Base-by-base conservation (phyloP, 352 stramenopile genomes). In the Pythium rishiriense region DNA sequence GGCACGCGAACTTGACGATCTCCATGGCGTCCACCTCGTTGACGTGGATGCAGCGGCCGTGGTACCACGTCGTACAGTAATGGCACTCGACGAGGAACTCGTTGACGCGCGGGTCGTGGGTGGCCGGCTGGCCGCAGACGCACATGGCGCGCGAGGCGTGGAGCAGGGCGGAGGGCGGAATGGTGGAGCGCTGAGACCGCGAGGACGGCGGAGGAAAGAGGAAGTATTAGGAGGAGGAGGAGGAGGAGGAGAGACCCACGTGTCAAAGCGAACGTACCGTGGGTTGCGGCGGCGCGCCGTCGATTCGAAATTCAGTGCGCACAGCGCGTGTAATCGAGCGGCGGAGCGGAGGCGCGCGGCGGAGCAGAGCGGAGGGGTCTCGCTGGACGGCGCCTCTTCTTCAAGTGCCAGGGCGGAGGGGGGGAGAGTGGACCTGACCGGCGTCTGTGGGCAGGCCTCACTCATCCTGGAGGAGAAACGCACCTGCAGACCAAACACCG, bases 31-130 rank as follows among this genome's bases (percentile, higher is more conserved):
- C 78, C 25, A 78, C 69, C 53, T 91, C 82, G 66, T 41, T 86
- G 42, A 89, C 41, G 26, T 81, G 66, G 24, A 75, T 69, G 67
- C 82, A 91, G 25, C 58, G 67, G 19, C 79, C 79, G 58, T 91
- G 82, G 48, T 81, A 72, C 82, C 82, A 91, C n/a, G 68, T 74
- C 19, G 70, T 67, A 63, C 82, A 91, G 69, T 78, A 88, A 57
- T 87, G 78, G 57, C 79, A 91, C 55, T 89, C 79, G 49, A 91
- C 46, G 26, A 88, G 72, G 66, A 91, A 89, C 58, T 69, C 55
- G 45, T 58, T 51, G 15, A 59, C 49, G 43, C 52, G 54, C 54
- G 66, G 55, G 51, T 66, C 66, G 54, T 73, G 59, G 37, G 51
- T 60, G 41, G 61, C 59, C 14, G 59, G 59, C 28, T 65, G 37